phyloP scores from a whole-genome alignment of 768 basidiomycete species.

The Podaxis rugospora region DNA sequence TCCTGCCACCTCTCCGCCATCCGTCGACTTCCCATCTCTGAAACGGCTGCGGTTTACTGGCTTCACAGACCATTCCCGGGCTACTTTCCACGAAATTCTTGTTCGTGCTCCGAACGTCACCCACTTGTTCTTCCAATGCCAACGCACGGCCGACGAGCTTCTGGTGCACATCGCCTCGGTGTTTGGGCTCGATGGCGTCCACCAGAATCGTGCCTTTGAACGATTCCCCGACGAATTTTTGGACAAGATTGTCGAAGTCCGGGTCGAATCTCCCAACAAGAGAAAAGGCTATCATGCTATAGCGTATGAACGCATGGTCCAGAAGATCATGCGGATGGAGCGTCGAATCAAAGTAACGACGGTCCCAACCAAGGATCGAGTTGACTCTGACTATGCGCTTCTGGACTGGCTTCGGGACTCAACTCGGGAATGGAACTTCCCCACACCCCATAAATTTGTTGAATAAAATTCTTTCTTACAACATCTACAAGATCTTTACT shows the following conservation, averaged over 20 bases:
- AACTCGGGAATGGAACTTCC: slow-evolving; percentile 1
- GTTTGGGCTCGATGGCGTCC: background rate
- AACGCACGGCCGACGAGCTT: background rate
- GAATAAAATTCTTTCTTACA: background rate
- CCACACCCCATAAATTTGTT: background rate
- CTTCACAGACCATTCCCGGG: slow-evolving; percentile 17
- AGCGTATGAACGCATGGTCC: background rate
- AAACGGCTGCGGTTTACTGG: slow-evolving; percentile 18
- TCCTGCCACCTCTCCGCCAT: slow-evolving; percentile 5
- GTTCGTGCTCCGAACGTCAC: slow-evolving; percentile 9
- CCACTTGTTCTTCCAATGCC: slow-evolving; percentile 1
- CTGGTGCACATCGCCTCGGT: background rate
- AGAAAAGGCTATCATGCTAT: background rate
- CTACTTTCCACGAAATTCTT: slow-evolving; percentile 18
- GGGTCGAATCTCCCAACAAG: slow-evolving; percentile 6
- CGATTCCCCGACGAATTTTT: background rate
- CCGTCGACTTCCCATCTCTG: slow-evolving; percentile 19
- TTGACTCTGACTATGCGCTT: background rate
- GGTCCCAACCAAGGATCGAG: background rate
- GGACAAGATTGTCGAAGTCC: background rate
- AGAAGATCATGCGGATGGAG: background rate
- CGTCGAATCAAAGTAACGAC: slow-evolving; percentile 2
- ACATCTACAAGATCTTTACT: background rate
- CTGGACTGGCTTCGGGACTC: slow-evolving; percentile 1
- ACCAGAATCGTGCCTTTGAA: background rate